Conservation (phyloP, 2,329 filamentous ascomycete genomes). For the Colletotrichum eremochloae region DNA sequence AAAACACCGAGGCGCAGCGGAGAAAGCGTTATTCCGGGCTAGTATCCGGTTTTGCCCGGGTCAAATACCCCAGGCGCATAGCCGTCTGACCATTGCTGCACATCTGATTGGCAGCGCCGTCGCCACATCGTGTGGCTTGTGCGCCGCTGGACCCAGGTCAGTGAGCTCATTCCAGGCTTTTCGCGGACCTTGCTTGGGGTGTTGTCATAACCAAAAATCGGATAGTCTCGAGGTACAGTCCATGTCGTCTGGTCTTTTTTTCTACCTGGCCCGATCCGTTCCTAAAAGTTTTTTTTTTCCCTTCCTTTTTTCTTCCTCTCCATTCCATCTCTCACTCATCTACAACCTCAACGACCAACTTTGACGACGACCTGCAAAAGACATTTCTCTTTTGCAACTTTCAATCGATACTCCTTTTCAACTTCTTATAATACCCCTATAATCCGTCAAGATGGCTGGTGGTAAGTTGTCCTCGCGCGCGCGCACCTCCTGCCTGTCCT, state of each 20-base stretch:
- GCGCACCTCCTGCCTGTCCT: not conserved
- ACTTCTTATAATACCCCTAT: conserved; percentile 38
- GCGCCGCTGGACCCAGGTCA: conserved; percentile 24
- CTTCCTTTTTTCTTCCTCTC: conserved; percentile 20
- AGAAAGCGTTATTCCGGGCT: conserved; percentile 34
- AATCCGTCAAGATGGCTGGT: conserved; percentile 57
- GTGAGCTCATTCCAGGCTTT: conserved; percentile 49
- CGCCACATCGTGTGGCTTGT: conserved; percentile 53
- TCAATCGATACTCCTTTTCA: conserved; percentile 46
- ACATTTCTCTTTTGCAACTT: conserved; percentile 42
- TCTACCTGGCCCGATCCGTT: conserved; percentile 44
- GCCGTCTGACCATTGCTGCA: conserved; percentile 39
- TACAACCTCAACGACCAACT: conserved; percentile 34
- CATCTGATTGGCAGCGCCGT: conserved; percentile 53
- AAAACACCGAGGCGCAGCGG: conserved; percentile 37
- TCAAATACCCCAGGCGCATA: conserved; percentile 26
- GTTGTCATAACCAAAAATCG: conserved; percentile 60
- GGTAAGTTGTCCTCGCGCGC: conserved; percentile 53
- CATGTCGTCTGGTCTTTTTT: conserved; percentile 46
- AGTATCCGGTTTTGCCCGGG: conserved; percentile 43
- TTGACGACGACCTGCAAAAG: conserved; percentile 42
- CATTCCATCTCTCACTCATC: conserved; percentile 18
- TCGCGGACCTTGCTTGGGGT: conserved; percentile 41
- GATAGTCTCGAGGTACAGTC: conserved; percentile 44
- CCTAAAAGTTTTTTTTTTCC: conserved; percentile 44